Evolutionary conservation across 129 eudicot species (phyloP).

Genomic region (Erigeron canadensis): DNA sequence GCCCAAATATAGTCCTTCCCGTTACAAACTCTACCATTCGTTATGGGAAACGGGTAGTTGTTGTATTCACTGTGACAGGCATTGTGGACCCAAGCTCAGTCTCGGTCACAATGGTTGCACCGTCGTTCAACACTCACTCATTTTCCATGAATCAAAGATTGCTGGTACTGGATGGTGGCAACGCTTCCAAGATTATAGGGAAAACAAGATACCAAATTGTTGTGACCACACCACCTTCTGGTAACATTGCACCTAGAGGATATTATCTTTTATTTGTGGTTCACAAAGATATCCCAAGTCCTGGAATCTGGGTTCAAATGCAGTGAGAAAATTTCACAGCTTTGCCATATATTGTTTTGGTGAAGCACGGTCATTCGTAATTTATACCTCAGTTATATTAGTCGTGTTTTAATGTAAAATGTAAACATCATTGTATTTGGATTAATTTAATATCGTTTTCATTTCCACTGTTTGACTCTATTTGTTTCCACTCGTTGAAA

Average conservation of each 20-base stretch:
- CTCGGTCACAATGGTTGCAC: conserved; percentile 66
- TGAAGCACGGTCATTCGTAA: neutral
- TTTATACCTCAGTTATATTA: neutral
- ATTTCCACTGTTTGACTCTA: neutral
- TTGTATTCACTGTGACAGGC: conserved; percentile 42
- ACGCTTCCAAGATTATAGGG: conserved; percentile 32
- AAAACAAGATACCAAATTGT: conserved; percentile 36
- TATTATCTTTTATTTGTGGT: conserved; percentile 62
- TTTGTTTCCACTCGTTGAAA: neutral
- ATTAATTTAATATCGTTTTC: neutral
- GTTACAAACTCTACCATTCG: conserved; percentile 23
- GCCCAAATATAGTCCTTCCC: conserved; percentile 56
- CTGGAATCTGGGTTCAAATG: conserved; percentile 66
- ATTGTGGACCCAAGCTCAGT: conserved; percentile 30
- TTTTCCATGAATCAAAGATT: conserved; percentile 76
- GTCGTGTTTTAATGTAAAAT: neutral
- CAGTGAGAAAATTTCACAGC: conserved; percentile 7
- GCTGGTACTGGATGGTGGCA: conserved; percentile 35
- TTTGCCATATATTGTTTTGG: neutral
- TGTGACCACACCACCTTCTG: conserved; percentile 44
- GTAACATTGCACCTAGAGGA: conserved; percentile 56
- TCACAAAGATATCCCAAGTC: conserved; percentile 62
- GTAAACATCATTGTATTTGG: neutral
- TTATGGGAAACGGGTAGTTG: conserved; percentile 31
- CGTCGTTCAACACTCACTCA: conserved; percentile 70